These are phyloP conservation scores for Fusarium proliferatum DNA, from an alignment of 2,329 filamentous ascomycete genomes.

Conservation along the genomic window DNA sequence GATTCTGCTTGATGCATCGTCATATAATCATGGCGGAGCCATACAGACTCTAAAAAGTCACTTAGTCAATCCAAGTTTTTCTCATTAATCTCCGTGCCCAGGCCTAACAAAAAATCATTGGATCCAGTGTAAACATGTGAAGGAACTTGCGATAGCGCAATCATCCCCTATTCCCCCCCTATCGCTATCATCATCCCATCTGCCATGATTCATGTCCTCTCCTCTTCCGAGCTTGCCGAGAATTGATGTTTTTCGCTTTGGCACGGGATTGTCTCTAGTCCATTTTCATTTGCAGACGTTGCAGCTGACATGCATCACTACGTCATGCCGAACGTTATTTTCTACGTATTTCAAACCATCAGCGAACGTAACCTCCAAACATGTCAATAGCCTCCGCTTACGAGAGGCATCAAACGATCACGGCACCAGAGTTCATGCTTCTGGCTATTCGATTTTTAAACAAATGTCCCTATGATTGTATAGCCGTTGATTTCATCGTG, in stretches of 20 bases:
- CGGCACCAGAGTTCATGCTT: background rate
- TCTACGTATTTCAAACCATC: background rate
- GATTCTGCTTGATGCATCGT: background rate
- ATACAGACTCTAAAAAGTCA: background rate
- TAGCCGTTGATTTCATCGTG: background rate
- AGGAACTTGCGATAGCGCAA: background rate
- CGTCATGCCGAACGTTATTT: conserved; percentile 26
- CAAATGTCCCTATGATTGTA: background rate
- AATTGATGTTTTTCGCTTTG: conserved; percentile 18
- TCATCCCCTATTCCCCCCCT: background rate
- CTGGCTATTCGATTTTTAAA: background rate
- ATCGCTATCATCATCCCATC: background rate
- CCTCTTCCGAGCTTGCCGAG: conserved; percentile 19
- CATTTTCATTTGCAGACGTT: background rate
- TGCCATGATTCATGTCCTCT: background rate
- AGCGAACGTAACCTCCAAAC: background rate
- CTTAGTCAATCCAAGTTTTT: too few species aligned
- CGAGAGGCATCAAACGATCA: background rate
- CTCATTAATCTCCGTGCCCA: background rate
- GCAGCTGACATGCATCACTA: conserved; percentile 22
- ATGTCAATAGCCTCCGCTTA: background rate
- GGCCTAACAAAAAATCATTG: background rate
- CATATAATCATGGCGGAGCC: background rate
- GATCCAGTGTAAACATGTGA: background rate
- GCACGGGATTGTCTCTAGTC: background rate